A percentile compares a stretch with the other conserved stretches of the same genome.
These are phyloP conservation scores for Aureobasidium leucospermi DNA, from an alignment of 2,329 filamentous ascomycete species.

Conservation along the genomic window DNA sequence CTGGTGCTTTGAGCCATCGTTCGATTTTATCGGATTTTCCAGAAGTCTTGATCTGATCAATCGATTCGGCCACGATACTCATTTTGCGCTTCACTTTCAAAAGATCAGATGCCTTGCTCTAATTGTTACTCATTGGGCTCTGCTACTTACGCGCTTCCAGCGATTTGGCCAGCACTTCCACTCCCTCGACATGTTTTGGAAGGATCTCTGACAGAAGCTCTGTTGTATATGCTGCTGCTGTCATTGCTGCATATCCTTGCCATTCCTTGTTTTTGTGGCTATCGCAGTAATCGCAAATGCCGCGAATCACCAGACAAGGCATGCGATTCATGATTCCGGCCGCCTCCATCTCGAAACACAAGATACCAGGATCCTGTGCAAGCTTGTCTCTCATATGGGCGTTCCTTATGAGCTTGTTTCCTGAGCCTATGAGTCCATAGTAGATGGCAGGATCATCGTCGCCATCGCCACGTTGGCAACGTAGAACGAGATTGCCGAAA, in stretches of 20 bases:
- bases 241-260: conserved; percentile 20
- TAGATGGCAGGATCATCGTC: conserved; percentile 24
- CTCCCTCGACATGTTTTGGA: too few species aligned
- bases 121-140: too few species aligned
- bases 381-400: neutral
- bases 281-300: conserved; percentile 23
- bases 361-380: conserved; percentile 12
- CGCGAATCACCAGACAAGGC: conserved; percentile 22
- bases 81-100: too few species aligned
- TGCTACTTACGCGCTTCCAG: too few species aligned
- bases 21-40: too few species aligned
- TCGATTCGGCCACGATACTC: too few species aligned
- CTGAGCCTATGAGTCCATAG: conserved; percentile 34
- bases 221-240: conserved; percentile 20
- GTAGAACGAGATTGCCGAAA: too few species aligned
- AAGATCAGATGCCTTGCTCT: too few species aligned
- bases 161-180: too few species aligned
- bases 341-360: conserved; percentile 19
- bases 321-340: conserved; percentile 13
- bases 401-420: conserved; percentile 22
- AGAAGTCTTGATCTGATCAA: too few species aligned
- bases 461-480: neutral
- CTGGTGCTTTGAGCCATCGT: too few species aligned
- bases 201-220: too few species aligned
- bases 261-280: conserved; percentile 21